A percentile compares a stretch with the other conserved stretches of the same genome.
Evolutionary conservation across 2,329 filamentous ascomycete genomes (phyloP).

Genomic region (Camillea tinctor): DNA sequence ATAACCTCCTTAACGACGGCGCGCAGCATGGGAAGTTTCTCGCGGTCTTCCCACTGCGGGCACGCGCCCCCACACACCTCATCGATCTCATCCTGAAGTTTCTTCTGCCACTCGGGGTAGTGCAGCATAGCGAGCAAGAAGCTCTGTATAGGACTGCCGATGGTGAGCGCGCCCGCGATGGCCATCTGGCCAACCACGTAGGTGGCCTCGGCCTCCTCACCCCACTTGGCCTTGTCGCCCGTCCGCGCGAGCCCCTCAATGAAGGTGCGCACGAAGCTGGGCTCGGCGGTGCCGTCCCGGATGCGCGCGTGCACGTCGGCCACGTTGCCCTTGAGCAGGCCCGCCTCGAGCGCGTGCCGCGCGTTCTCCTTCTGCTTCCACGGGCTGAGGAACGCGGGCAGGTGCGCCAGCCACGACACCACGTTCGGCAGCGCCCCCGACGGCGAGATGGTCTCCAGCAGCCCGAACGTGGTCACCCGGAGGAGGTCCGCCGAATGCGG

Average conservation of each 20-base stretch:
- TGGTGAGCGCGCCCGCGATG: slow-evolving; percentile 45
- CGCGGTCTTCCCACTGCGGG: slow-evolving; percentile 47
- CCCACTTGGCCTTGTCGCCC: slow-evolving; percentile 26
- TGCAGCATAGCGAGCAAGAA: slow-evolving; percentile 40
- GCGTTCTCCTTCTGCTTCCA: slow-evolving; percentile 45
- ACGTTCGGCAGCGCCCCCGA: slow-evolving; percentile 44
- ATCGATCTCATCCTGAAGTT: slow-evolving; percentile 50
- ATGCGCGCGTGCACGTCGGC: slow-evolving; percentile 36
- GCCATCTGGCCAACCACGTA: slow-evolving; percentile 49
- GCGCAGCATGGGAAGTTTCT: slow-evolving; percentile 44
- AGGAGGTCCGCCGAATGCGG: slow-evolving; percentile 40
- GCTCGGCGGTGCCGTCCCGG: slow-evolving; percentile 32
- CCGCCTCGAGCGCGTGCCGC: slow-evolving; percentile 39
- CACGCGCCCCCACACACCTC: slow-evolving; percentile 40
- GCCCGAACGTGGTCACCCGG: slow-evolving; percentile 44
- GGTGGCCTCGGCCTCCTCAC: slow-evolving; percentile 38
- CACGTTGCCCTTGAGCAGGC: slow-evolving; percentile 38
- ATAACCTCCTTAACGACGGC: slow-evolving; percentile 52
- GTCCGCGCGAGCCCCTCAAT: slow-evolving; percentile 30
- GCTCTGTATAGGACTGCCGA: slow-evolving; percentile 44
- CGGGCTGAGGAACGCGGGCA: slow-evolving; percentile 40
- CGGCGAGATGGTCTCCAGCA: slow-evolving; percentile 46
- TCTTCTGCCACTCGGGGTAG: slow-evolving; percentile 39
- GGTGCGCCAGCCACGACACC: slow-evolving; percentile 37
- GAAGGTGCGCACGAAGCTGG: slow-evolving; percentile 44